phyloP scores from a whole-genome alignment of 805 yeast genomes.

The Barnettozyma sp. region DNA sequence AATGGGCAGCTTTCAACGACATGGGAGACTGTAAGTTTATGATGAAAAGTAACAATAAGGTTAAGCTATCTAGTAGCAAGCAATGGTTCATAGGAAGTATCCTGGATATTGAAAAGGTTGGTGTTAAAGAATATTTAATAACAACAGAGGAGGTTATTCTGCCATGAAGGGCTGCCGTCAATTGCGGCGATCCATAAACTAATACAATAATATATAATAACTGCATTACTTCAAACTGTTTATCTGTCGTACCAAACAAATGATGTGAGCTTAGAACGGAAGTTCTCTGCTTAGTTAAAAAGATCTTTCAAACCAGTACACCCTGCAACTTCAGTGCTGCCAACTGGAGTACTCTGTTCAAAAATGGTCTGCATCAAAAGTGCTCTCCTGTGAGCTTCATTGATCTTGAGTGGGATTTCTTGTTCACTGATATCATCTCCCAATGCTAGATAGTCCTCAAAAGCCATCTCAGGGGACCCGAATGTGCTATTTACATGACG shows the following conservation, averaged over 20 bases:
- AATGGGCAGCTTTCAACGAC: constrained; percentile 89
- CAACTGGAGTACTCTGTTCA: neutral
- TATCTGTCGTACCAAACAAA: neutral
- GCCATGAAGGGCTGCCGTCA: too few relatives aligned
- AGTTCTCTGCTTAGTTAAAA: too few relatives aligned
- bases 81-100: constrained; percentile 86
- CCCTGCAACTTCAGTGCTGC: neutral
- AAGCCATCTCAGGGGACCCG: neutral
- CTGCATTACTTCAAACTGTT: neutral
- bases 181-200: too few relatives aligned
- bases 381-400: neutral
- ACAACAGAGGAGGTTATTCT: constrained; percentile 17
- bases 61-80: constrained; percentile 30
- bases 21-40: constrained; percentile 82
- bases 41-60: constrained; percentile 37
- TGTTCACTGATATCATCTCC: neutral
- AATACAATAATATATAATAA: too few relatives aligned
- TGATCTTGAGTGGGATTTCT: neutral
- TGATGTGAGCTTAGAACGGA: too few relatives aligned
- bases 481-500: neutral
- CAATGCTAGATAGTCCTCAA: neutral
- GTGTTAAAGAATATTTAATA: constrained; percentile 17
- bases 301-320: neutral
- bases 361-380: neutral
- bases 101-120: constrained; percentile 37